These are phyloP conservation scores for Diplodia seriata DNA, from an alignment of 2,329 filamentous ascomycete species.

Conservation along the genomic window DNA sequence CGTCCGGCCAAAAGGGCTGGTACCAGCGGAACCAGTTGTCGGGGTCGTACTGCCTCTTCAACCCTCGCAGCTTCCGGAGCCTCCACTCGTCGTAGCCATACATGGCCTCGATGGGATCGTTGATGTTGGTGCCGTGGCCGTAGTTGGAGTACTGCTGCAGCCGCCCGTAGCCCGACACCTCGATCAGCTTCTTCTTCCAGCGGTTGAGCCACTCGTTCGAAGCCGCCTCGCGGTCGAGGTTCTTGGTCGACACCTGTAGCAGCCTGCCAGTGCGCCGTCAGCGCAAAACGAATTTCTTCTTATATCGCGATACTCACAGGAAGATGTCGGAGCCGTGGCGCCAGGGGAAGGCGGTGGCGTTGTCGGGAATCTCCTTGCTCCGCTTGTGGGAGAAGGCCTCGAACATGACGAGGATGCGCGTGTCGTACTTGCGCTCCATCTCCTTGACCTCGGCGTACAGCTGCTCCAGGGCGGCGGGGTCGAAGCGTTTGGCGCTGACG, in stretches of 20 bases:
- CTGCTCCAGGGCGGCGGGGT: not conserved
- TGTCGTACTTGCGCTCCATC: not conserved
- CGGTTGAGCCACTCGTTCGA: not conserved
- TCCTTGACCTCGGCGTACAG: not conserved
- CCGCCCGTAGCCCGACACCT: not conserved
- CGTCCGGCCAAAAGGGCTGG: not conserved
- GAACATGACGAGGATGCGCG: slow-evolving; percentile 1
- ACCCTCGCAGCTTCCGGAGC: slow-evolving; percentile 39
- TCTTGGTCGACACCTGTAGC: not conserved
- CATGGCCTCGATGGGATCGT: slow-evolving; percentile 40
- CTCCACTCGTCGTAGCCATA: slow-evolving; percentile 47
- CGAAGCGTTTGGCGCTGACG: slow-evolving; percentile 2
- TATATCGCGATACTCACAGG: not conserved
- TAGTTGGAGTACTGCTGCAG: slow-evolving; percentile 45
- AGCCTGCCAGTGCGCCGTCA: not conserved
- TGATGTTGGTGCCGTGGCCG: slow-evolving; percentile 34
- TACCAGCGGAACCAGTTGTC: slow-evolving; percentile 43
- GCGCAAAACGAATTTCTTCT: too few species aligned
- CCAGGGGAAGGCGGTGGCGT: not conserved
- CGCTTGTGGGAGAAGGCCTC: slow-evolving; percentile 7
- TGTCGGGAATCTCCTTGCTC: slow-evolving; percentile 3
- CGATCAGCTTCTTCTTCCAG: slow-evolving; percentile 8
- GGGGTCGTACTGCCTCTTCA: slow-evolving; percentile 47
- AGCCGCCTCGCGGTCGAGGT: not conserved
- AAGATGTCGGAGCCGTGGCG: not conserved